Base-by-base conservation (phyloP, 345 rosid genomes). In the Populus alba region DNA sequence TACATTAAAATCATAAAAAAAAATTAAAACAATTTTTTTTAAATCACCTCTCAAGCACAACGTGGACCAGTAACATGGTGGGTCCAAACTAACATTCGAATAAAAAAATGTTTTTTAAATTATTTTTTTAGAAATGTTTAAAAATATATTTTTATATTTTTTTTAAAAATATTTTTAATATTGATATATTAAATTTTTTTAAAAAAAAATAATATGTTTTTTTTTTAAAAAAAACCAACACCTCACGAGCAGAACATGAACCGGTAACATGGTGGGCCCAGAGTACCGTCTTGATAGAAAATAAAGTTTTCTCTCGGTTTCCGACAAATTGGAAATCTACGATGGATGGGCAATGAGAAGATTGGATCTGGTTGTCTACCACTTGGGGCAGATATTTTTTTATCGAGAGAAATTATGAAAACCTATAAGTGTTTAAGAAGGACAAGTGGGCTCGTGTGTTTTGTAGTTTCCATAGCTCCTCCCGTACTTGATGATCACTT, bases 281-380 rank as follows among this genome's bases (percentile, higher is more conserved):
- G 17, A 23, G 41, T 7, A 6, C 15, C 9, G n/a, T 29, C 5
- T 51, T 18, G 63, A 47, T n/a, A 3, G 45, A 25, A n/a, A 12
- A 71, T 37, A 1, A 20, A 27, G 31, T 18, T 7, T 27, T 16
- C 29, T 22, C 47, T 68, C 49, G 72, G 18, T 38, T 68, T 39
- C 49, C 49, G 72, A 23, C 51, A 15, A 4, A 17, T 9, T 51
- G 43, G 63, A 29, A 8, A 25, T 7, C 62, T 29, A 31, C 41
- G 62, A 18, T 39, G 43, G 75, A 31, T 10, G 75, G 65, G 63
- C 1, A 62, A 57, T 59, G 47, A 22, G 49, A 23, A n/a, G 5
- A 35, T 37, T 53, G 47, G 79, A 82, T 71, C 70, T 37, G 77
- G 80, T 20, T 83, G 85, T 82, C 85, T 23, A 69, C 72, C 84